Base-by-base conservation (phyloP, 768 basidiomycete species). In the Pleurotus platypus region DNA sequence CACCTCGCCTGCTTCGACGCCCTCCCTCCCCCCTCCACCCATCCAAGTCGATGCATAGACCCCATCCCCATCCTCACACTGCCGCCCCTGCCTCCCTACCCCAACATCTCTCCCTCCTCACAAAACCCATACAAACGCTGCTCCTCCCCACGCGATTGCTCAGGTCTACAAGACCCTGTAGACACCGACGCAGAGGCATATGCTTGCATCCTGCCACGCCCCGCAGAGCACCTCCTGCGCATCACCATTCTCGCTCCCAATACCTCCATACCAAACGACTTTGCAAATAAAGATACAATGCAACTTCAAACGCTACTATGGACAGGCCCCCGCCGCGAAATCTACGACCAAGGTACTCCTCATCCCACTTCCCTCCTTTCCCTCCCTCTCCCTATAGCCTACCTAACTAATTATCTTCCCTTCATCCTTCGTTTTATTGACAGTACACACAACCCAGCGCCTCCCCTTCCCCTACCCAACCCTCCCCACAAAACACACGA, bases 321-420 rank as follows among this genome's bases (percentile, higher is more conserved):
- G 90, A 84, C 79, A 57, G 92, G 92, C 0, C 84, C 89, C 4
- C 71, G 70, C 7, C 63, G 62, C 15, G 90, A 92, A 69, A 75
- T 94, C 1, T 79, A 77, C 71, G 81, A 86, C 53, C 78, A 87
- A 77, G 84, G 89, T 86, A 60, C 42, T 22, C 42, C 5, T 48
- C 18, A n/a, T n/a, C n/a, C n/a, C n/a, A n/a, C n/a, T 20, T 2
- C 20, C 20, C 61, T 88, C 88, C 58, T 90, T 89, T 57, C 85
- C 58, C n/a, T 68, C 93, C 30, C 93, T 18, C 91, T 2, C 74
- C 94, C 1, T 93, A 82, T 67, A 70, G 93, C 57, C 85, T 94
- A 27, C 0, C 30, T 30, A 30, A 30, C 30, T 30, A 30, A 30
- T 73, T 94, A 95, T 67, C 78, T 91, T 22, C 76, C 94, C 20